Evolutionary conservation across 192 early-diverging fungal species (phyloP).

Genomic region (Backusella circina): DNA sequence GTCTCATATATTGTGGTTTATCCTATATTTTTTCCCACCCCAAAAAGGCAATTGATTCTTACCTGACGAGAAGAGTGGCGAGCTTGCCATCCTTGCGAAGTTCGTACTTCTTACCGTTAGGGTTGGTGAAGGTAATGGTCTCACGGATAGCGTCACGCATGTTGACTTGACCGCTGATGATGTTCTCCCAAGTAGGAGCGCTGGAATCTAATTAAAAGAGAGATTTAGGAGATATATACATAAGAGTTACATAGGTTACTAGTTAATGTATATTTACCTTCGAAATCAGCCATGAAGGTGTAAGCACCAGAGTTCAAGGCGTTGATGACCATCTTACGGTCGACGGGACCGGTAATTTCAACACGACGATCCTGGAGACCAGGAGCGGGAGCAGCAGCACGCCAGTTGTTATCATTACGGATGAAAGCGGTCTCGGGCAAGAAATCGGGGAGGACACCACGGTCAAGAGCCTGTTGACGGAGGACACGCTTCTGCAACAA

Average conservation of each 20-base stretch:
- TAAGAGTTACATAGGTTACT: neutral
- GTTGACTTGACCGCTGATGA: conserved; percentile 88
- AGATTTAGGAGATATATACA: neutral
- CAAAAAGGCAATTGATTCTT: conserved; percentile 14
- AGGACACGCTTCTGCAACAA: conserved; percentile 77
- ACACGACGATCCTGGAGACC: conserved; percentile 90
- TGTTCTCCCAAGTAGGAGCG: conserved; percentile 96
- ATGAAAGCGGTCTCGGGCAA: conserved; percentile 89
- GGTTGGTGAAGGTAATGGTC: conserved; percentile 80
- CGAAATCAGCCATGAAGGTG: conserved; percentile 99
- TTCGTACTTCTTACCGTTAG: conserved; percentile 94
- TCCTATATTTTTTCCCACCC: neutral
- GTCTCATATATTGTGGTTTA: conserved; percentile 1
- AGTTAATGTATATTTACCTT: conserved; percentile 42
- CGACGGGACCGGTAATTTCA: conserved; percentile 97
- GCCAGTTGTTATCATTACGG: conserved; percentile 88
- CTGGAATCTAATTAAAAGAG: conserved; percentile 71
- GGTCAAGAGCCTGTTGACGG: conserved; percentile 79
- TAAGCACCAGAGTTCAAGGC: conserved; percentile 92
- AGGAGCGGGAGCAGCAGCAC: conserved; percentile 83
- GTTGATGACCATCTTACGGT: conserved; percentile 99
- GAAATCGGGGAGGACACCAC: conserved; percentile 83
- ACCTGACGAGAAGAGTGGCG: conserved; percentile 89
- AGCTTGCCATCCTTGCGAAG: conserved; percentile 86
- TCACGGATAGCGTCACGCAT: conserved; percentile 90